Evolutionary conservation across 1,139 yeast species (phyloP), one percentile per base, ranked within the genome.

Genomic region (Pichia sp.): DNA sequence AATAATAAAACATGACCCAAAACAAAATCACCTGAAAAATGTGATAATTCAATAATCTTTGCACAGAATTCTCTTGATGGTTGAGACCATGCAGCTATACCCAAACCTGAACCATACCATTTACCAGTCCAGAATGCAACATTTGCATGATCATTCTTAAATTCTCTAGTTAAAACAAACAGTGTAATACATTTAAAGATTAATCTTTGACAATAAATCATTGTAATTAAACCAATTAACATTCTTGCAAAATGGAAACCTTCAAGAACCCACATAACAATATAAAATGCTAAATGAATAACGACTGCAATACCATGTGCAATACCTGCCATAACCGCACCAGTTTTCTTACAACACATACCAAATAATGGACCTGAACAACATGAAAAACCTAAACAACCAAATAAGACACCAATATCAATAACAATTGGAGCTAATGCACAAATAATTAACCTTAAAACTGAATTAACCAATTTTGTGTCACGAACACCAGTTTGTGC

Each of bases 61-160:
- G 97, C 97, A 67, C 84, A 81, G 70, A 88, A 90, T 75, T 93
- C 99, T 79, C 99, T 88, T 49, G 88, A 70, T 59, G 99, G 99
- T 75, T 93, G 99, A 41, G 98, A 87, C 77, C 88, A 80, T 25
- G 98, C 96, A 83, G 87, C 84, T 83, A 87, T 85, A 58, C 99
- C 99, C 74, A 93, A 75, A 67, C 96, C 95, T 58, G 89, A 77
- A 58, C 95, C 91, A 72, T 91, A 89, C 99, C 99, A 93, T 73
- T 91, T 91, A 79, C 99, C 99, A 57, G 96, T 87, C 99, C 99
- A 93, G 93, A 95, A 93, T 31, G 99, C 98, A 64, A 96, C 85
- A 75, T 93, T 93, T 45, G 99, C 80, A 69, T 87, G 91, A 72
- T 95, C 99, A 65, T 89, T 91, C 83, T 91, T 93, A 77, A 90